A percentile compares a stretch with the other conserved stretches of the same genome.
Conservation (phyloP, 768 basidiomycete species). For the Kwoniella botswanensis region DNA sequence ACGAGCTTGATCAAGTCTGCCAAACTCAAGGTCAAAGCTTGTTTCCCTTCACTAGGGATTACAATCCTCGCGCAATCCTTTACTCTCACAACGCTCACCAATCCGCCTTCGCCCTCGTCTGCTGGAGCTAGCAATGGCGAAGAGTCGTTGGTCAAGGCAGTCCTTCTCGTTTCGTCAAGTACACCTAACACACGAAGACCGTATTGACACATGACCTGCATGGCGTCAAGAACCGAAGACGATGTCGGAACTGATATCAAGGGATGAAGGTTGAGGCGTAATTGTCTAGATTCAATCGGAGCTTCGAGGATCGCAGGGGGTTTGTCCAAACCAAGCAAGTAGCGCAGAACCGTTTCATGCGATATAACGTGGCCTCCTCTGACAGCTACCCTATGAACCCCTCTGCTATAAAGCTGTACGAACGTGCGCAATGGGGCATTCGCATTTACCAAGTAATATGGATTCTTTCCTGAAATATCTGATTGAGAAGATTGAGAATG, state of each 20-base stretch:
- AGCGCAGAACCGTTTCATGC: slow-evolving; percentile 31
- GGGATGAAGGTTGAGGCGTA: slow-evolving; percentile 34
- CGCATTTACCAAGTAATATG: slow-evolving; percentile 30
- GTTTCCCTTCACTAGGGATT: slow-evolving; percentile 42
- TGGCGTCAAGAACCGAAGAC: slow-evolving; percentile 43
- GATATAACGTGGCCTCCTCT: slow-evolving; percentile 23
- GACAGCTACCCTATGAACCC: slow-evolving; percentile 43
- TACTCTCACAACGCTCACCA: slow-evolving; percentile 36
- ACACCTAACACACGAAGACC: slow-evolving; percentile 44
- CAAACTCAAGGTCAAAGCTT: slow-evolving; percentile 40
- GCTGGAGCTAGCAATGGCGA: slow-evolving; percentile 29
- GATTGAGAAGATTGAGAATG: slow-evolving; percentile 16
- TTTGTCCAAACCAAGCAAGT: slow-evolving; percentile 27
- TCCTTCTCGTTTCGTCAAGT: slow-evolving; percentile 7
- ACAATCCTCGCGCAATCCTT: slow-evolving; percentile 41
- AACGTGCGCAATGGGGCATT: slow-evolving; percentile 29
- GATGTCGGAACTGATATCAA: slow-evolving; percentile 40
- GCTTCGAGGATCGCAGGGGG: slow-evolving; percentile 26
- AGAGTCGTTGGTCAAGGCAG: neutral
- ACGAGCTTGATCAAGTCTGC: slow-evolving; percentile 35
- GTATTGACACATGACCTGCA: slow-evolving; percentile 44
- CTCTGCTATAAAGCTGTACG: slow-evolving; percentile 40
- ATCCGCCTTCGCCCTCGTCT: slow-evolving; percentile 21
- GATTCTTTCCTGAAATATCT: slow-evolving; percentile 50
- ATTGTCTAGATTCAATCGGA: slow-evolving; percentile 12